A percentile compares a stretch with the other conserved stretches of the same genome.
Conservation (phyloP, 1,284 basidiomycete genomes). For the Papiliotrema nemorosa region DNA sequence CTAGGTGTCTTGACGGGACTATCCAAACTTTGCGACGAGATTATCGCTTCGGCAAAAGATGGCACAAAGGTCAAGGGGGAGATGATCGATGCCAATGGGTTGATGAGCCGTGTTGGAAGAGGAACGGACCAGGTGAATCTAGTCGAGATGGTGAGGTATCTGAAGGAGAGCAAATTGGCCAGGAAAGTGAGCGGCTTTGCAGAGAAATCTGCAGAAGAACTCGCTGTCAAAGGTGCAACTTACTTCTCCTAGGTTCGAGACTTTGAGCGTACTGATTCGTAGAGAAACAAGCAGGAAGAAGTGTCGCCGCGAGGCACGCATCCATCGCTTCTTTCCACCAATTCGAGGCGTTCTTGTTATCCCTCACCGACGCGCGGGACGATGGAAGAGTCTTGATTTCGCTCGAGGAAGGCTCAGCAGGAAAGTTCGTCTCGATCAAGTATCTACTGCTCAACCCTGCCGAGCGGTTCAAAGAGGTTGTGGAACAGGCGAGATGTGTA, state of each 20-base stretch:
- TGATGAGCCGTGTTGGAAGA: slow-evolving; percentile 65
- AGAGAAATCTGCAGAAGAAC: slow-evolving; percentile 61
- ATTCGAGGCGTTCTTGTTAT: slow-evolving; percentile 80
- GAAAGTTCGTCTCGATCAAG: slow-evolving; percentile 58
- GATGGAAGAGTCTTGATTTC: slow-evolving; percentile 58
- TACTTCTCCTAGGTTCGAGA: not conserved
- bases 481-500: slow-evolving; percentile 73
- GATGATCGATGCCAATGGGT: slow-evolving; percentile 51
- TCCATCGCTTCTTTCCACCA: slow-evolving; percentile 74
- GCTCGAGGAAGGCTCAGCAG: slow-evolving; percentile 35
- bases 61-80: slow-evolving; percentile 35
- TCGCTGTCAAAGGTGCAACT: slow-evolving; percentile 47
- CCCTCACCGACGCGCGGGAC: slow-evolving; percentile 73
- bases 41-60: slow-evolving; percentile 51
- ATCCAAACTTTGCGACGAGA: slow-evolving; percentile 55
- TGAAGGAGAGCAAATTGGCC: slow-evolving; percentile 78
- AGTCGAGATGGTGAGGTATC: slow-evolving; percentile 75
- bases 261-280: not conserved
- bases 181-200: slow-evolving; percentile 71
- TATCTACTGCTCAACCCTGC: slow-evolving; percentile 95
- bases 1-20: slow-evolving; percentile 68
- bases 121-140: slow-evolving; percentile 69
- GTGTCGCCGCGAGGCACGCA: slow-evolving; percentile 29
- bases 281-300: slow-evolving; percentile 11
- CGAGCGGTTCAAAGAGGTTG: slow-evolving; percentile 76